Evolutionary conservation across 768 basidiomycete species (phyloP), one percentile per base, ranked within the genome.

Genomic region (Hydnum rufescens): DNA sequence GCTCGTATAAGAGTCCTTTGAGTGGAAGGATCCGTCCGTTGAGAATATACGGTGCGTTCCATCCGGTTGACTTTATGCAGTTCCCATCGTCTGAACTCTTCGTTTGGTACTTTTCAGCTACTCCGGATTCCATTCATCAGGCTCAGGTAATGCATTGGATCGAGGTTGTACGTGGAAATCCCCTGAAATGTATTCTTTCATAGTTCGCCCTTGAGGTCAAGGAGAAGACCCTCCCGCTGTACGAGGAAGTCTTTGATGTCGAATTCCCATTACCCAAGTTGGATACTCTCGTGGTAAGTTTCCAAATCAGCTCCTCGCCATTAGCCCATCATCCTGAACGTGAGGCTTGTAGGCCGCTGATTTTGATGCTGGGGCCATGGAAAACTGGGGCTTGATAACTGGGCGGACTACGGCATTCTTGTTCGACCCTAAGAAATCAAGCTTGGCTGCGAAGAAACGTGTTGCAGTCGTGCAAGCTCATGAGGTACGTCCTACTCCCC

Each of bases 371-470:
- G 85, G 80, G 29, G 82, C 82, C 3, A 90, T 92, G 90, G 92
- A 95, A 65, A 90, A 89, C 64, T 89, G 84, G 84, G 87, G 85
- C 26, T 68, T 93, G 53, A 95, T 95, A 62, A 92, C 82, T 13
- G 92, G 90, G 19, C 70, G 90, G 42, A 90, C 88, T 0, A 76
- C 70, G 39, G 81, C 78, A 3, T 82, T 86, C 62, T 66, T 93
- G 42, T 71, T 84, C 55, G 83, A 95, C 62, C 76, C 77, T n/a
- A 69, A 80, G 62, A 78, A 74, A 52, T 73, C 74, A 25, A 81
- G 85, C 59, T 65, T 88, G 47, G 67, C 67, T 5, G 80, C 78
- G 36, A 84, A 81, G 71, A 85, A 89, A 64, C 68, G 73, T n/a
- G 76, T 93, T 53, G 82, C 83, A 2, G 65, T 70, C 8, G 75